Conservation (phyloP, 805 yeast species). For the Hanseniaspora pseudoguilliermondii region DNA sequence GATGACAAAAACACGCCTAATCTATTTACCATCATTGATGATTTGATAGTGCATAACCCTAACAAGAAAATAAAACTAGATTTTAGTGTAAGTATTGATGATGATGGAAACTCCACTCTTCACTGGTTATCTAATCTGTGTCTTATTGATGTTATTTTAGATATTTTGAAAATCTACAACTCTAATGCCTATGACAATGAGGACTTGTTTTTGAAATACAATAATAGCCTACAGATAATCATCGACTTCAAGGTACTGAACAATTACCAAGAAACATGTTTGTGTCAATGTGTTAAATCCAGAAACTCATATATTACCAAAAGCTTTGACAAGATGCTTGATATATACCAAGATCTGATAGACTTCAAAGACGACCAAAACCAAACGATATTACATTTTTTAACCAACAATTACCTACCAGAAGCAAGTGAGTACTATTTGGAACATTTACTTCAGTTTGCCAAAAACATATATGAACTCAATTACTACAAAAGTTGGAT, state of each 20-base stretch:
- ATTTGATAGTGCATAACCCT: constrained; percentile 15
- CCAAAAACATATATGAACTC: constrained; percentile 19
- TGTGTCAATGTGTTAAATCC: constrained; percentile 7
- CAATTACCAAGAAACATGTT: constrained; percentile 43
- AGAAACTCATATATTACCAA: constrained; percentile 29
- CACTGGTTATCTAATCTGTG: constrained; percentile 96
- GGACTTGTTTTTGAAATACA: constrained; percentile 21
- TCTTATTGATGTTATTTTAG: constrained; percentile 52
- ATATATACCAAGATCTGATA: constrained; percentile 37
- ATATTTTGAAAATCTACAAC: constrained; percentile 40
- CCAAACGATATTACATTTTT: constrained; percentile 77
- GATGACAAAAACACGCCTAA: constrained; percentile 12
- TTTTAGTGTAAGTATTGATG: constrained; percentile 81
- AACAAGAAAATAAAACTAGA: constrained; percentile 30
- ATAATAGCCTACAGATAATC: constrained; percentile 77
- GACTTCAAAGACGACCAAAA: constrained; percentile 57
- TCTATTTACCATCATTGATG: neutral
- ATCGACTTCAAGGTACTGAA: constrained; percentile 63
- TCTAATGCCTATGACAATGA: constrained; percentile 48
- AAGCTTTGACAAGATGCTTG: constrained; percentile 58
- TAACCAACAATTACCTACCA: constrained; percentile 66
- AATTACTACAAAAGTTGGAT: constrained; percentile 51
- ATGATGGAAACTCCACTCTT: constrained; percentile 80
- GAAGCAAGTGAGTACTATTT: constrained; percentile 63
- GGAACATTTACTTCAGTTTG: constrained; percentile 61